Evolutionary conservation across 306 rosid genomes (phyloP), one percentile per base, ranked within the genome.

Genomic region (Quercus parvula): DNA sequence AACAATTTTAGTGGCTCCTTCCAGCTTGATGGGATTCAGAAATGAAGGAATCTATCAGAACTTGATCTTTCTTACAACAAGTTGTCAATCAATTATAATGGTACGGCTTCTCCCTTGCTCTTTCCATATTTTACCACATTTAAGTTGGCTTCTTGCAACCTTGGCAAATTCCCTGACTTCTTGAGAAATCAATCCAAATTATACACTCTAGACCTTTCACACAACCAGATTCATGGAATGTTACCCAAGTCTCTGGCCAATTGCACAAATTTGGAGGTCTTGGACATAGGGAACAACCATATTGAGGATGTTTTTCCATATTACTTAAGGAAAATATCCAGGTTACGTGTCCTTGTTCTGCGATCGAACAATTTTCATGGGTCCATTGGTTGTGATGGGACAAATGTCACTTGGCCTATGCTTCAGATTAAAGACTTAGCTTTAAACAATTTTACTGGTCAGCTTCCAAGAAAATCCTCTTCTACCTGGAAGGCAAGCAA

Each of bases 1-100:
- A 93, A 93, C 87, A 90, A 80, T 18, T 85, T 93, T 57, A 86
- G 4, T 0, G 97, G 91, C 19, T 5, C 27, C 1, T 8, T 86
- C 18, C 19, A 41, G 0, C 70, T 90, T 4, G 41, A 73, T 7
- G 1, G 0, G 52, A 30, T 90, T 71, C 30, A 49, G n/a, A 33
- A 64, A 18, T 19, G 87, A 0, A 11, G 15, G 2, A 82, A 82
- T 73, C 86, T 92, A 19, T 7, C 64, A 0, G 4, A 2, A 2
- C 78, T 91, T 6, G 90, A 82, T 19, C 92, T 89, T 61, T 85
- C 90, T 2, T 75, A 49, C 51, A 91, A 88, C 67, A 38, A 77
- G 5, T 31, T 91, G 64, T 70, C 17, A 0, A 5, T 91, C 20
- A 54, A 63, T n/a, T 41, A 49, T 30, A 24, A 14, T 5, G 44